Base-by-base conservation (phyloP, 371 early-diverging fungal genomes). In the Zopfochytrium polystomum region DNA sequence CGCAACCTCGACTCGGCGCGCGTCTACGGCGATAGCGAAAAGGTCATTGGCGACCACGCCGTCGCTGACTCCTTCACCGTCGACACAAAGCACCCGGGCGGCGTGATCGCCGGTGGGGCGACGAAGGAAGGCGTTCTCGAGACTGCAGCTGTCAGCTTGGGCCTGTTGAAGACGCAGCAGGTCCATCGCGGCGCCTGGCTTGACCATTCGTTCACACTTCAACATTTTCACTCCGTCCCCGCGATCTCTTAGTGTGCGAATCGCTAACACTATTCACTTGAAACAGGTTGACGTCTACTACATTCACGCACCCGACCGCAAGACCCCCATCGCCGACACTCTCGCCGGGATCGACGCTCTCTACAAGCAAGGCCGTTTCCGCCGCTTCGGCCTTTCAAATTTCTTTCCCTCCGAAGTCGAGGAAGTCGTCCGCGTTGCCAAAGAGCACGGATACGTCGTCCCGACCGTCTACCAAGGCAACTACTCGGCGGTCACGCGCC, bases 341-440 rank as follows among this genome's bases (percentile, higher is more conserved):
- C 66, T 65, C 43, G 48, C 34, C 25, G 66, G 47, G 9, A 51
- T 60, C 50, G 23, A 65, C 50, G 38, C 7, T 7, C 18, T 38
- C 11, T 38, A 38, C 38, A 38, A 7, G 11, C 38, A 38, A 18
- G 38, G 55, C 15, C 33, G 3, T 2, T 65, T 65, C 38, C 43
- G 60, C 33, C 31, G 51, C 15, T 65, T 65, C 46, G 66, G 66
- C 7, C 34, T 65, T 23, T 60, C 60, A 45, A 65, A 65, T 43
- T 65, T 55, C 49, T 15, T 27, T 27, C 29, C 66, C 25, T n/a
- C 23, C 22, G 55, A 65, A 54, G 60, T 65, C 56, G 55, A 62
- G 20, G 55, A 56, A 23, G 58, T 58, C 9, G 53, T 58, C 3
- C 52, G 52, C 33, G 30, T 57, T 6, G 57, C 58, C 0, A 11